These are phyloP conservation scores for Carallia pectinifolia DNA, from an alignment of 345 rosid species.

Conservation along the genomic window DNA sequence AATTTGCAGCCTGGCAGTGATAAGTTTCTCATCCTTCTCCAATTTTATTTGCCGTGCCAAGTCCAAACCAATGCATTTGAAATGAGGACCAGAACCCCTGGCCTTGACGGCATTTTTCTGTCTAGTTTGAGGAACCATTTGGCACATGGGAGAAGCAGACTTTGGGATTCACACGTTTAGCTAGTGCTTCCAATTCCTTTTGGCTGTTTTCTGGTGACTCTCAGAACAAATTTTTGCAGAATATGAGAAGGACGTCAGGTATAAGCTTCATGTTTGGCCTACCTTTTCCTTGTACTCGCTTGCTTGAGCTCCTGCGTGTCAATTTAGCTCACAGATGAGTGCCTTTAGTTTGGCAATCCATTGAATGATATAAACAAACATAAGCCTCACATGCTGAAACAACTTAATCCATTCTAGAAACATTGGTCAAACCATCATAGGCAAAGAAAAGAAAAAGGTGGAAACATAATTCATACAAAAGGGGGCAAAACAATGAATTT, in stretches of 20 bases:
- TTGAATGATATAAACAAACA: slow-evolving; percentile 16
- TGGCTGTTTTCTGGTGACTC: slow-evolving; percentile 33
- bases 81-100: slow-evolving; percentile 92
- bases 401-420: slow-evolving; percentile 2
- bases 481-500: slow-evolving; percentile 9
- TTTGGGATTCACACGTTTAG: slow-evolving; percentile 80
- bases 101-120: slow-evolving; percentile 33
- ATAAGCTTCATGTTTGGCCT: slow-evolving; percentile 11
- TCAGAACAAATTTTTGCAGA: slow-evolving; percentile 3
- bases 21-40: slow-evolving; percentile 85
- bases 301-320: slow-evolving; percentile 97
- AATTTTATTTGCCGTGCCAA: slow-evolving; percentile 79
- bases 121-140: slow-evolving; percentile 46
- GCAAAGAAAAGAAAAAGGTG: neutral
- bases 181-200: slow-evolving; percentile 57
- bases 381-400: slow-evolving; percentile 6
- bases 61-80: slow-evolving; percentile 92
- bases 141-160: slow-evolving; percentile 38
- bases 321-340: slow-evolving; percentile 71
- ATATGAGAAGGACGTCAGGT: neutral
- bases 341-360: slow-evolving; percentile 66
- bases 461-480: neutral
- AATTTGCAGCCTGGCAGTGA: slow-evolving; percentile 63
- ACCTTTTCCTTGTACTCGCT: slow-evolving; percentile 88
- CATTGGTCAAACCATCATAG: slow-evolving; percentile 6